Evolutionary conservation across 1,139 yeast species (phyloP), one percentile per base, ranked within the genome.

Genomic region (Scheffersomyces insectosa): DNA sequence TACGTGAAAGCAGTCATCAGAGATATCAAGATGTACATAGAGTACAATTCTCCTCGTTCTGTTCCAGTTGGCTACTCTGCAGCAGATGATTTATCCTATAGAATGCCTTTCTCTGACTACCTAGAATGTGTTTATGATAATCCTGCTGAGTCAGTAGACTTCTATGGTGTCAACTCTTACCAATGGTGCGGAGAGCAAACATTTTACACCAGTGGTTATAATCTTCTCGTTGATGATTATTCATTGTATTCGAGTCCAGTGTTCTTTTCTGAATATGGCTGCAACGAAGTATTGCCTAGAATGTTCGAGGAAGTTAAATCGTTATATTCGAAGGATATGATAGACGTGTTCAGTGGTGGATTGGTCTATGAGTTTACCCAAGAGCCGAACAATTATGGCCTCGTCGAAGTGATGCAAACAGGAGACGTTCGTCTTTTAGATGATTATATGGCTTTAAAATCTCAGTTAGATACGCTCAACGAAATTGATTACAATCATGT

Each of bases 111-210:
- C 42, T 88, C 97, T 3, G 76, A 82, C 47, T 93, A 89, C 60
- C 76, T 93, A 49, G 93, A 87, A 58, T 93, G 98, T 59, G 73
- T 78, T 13, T 79, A 79, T 34, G 83, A 79, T 12, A 75, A 74
- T n/a, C 65, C 74, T 0, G 60, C 63, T 11, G 83, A 86, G 39
- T 68, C 85, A 1, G 88, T 89, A 28, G 99, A 93, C 61, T 93
- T 93, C 60, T 91, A 89, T 66, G 99, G 99, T 4, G 91, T 93
- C 42, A 93, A 93, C 63, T 85, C 96, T 1, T 93, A 93, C 63
- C 96, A 90, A 62, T 93, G 99, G 99, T 93, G 99, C 69, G 99
- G 99, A 5, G 79, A 81, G 38, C 93, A 88, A 55, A 84, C 95
- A 3, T 87, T 88, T 63, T 69, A 81, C 47, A 74, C 86, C 9